Conservation (phyloP, 352 stramenopile genomes). For the Sclerospora graminicola region DNA sequence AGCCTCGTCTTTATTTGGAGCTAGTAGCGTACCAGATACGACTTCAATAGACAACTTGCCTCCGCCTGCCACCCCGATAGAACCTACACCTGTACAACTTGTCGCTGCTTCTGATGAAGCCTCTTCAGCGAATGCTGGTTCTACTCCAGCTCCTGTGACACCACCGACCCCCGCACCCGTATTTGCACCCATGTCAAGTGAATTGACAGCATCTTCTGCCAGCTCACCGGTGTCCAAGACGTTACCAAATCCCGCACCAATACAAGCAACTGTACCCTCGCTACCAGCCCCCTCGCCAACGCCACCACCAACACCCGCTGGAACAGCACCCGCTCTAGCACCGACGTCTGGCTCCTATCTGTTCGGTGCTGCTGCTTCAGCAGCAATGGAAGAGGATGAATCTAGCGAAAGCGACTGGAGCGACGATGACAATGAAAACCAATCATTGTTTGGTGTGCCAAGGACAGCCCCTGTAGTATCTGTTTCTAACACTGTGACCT, state of each 20-base stretch:
- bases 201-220: conserved; percentile 1
- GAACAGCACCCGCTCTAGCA: neutral
- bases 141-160: conserved; percentile 2
- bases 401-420: conserved; percentile 66
- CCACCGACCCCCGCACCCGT: conserved; percentile 2
- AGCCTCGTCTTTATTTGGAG: conserved; percentile 22
- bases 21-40: conserved; percentile 3
- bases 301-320: neutral
- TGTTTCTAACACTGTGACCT: conserved; percentile 14
- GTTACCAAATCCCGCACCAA: neutral
- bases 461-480: conserved; percentile 8
- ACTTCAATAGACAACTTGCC: conserved; percentile 3
- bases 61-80: conserved; percentile 3
- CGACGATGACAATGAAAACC: conserved; percentile 33
- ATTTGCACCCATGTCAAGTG: conserved; percentile 3
- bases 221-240: neutral
- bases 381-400: conserved; percentile 30
- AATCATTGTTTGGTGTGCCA: conserved; percentile 32
- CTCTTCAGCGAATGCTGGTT: neutral
- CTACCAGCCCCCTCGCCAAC: neutral
- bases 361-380: conserved; percentile 22
- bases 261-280: too few relatives aligned
- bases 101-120: conserved; percentile 1
- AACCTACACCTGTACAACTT: conserved; percentile 3
- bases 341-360: conserved; percentile 15